Base-by-base conservation (phyloP, 139 green algal genomes). In the Haematococcus lacustris region DNA sequence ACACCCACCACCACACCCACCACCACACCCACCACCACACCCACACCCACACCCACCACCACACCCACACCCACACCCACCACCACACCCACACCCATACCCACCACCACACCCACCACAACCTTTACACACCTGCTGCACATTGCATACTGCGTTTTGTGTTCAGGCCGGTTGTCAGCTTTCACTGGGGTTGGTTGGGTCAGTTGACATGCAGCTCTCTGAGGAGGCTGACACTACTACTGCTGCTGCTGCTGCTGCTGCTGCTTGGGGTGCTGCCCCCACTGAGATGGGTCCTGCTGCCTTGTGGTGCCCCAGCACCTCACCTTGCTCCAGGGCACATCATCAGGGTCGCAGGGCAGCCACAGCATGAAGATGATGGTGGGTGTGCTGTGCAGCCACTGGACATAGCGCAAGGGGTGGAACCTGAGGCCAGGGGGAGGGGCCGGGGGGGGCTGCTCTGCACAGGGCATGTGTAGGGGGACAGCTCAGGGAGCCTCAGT, bases 301-400 rank as follows among this genome's bases (percentile, higher is more conserved):
- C 68, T 64, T 34, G 51, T 13, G n/a, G 1, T 35, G 9, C 37
- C 3, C 4, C 60, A n/a, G n/a, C n/a, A n/a, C n/a, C n/a, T n/a
- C n/a, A n/a, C n/a, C n/a, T n/a, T n/a, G n/a, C n/a, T n/a, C n/a
- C n/a, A n/a, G n/a, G n/a, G n/a, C 63, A 69, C 63, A 6, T 51
- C 35, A 33, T 47, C 34, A 3, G 69, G 38, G 38, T 82, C 77
- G 5, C 73, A 69, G 57, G 75, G 66, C 64, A 86, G 73, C 1
- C 53, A 62, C 57, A 86, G 66, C 63, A 86, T 77, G 43, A 73
- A 78, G 1, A 86, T 65, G 76, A 86, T 83, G 53, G 74, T 86
- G 68, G 81, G 81, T 0, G 81, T 86, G 61, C 74, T 74, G 53
- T 86, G 81, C 1, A 32, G 9, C 81, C 81, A 86, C 60, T 86